Base-by-base conservation (phyloP, 805 yeast species). In the Starmerella etchellsii region DNA sequence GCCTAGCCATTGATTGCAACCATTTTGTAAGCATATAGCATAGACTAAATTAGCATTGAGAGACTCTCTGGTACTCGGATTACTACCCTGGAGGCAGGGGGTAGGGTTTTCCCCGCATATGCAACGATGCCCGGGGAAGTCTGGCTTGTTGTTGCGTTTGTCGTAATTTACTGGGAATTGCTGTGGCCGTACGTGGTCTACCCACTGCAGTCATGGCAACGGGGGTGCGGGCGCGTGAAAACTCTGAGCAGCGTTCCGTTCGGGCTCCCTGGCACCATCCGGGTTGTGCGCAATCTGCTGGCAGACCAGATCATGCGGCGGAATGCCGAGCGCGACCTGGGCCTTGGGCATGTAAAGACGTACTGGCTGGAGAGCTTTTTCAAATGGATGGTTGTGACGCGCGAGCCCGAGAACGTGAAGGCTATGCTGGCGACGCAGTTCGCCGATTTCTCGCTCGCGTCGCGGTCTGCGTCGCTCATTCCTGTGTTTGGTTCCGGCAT, bases 401-500 rank as follows among this genome's bases (percentile, higher is more conserved):
- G 30, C 9, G 57, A 55, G 15, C 58, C 60, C 19, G 57, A 56
- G 37, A 54, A 54, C 41, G 37, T 54, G 46, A 54, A 56, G 48
- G 47, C 59, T 8, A 31, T 56, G 3, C 36, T 56, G 23, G 54
- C 60, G 7, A 56, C 59, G 16, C 43, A 48, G 19, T 56, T 56
- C 49, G 47, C 55, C 37, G 63, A 60, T 34, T 61, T 48, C 38
- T 49, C 49, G 18, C 48, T 61, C 18, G 62, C 59, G 1, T 23
- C 31, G 15, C 50, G 66, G 9, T 39, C 51, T 34, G 39, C 33
- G n/a, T 50, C 49, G 29, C 48, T 61, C 31, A 41, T 36, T 18
- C 60, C 58, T 10, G 38, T 60, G 21, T 46, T 62, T 13, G 65
- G 65, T 4, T 47, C 51, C 24, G 65, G 66, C 2, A 61, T 62